Evolutionary conservation across 129 eudicot genomes (phyloP).

Genomic region (Apium graveolens): DNA sequence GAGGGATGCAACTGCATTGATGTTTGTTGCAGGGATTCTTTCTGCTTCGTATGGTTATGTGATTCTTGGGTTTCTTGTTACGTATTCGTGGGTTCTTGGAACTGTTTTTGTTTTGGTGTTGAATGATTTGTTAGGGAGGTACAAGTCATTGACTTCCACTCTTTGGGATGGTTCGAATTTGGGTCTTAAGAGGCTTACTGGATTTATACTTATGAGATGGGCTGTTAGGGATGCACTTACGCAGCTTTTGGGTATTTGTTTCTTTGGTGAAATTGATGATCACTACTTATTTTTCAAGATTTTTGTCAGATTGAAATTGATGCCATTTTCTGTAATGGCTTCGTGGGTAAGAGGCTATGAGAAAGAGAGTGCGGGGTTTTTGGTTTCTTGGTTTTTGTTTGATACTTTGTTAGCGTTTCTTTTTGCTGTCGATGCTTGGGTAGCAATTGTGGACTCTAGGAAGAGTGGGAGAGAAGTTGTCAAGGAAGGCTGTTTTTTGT

Average conservation of each 20-base stretch:
- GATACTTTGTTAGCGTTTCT: constrained; percentile 61
- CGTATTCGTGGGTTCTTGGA: constrained; percentile 82
- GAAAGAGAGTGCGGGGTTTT: constrained; percentile 59
- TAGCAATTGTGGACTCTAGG: constrained; percentile 69
- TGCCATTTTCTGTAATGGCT: constrained; percentile 78
- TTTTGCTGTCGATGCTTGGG: constrained; percentile 90
- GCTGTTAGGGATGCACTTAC: constrained; percentile 87
- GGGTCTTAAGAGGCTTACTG: constrained; percentile 70
- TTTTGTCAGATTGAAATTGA: constrained; percentile 80
- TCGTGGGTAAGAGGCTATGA: constrained; percentile 69
- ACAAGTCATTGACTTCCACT: constrained; percentile 42
- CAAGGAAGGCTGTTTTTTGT: constrained; percentile 75
- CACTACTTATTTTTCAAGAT: constrained; percentile 84
- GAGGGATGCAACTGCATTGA: constrained; percentile 58
- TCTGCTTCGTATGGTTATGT: constrained; percentile 83
- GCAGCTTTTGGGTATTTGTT: constrained; percentile 74
- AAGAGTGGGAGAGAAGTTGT: constrained; percentile 82
- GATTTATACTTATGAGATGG: constrained; percentile 84
- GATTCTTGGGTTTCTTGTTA: constrained; percentile 67
- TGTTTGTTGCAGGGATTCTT: constrained; percentile 51
- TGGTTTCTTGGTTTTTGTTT: constrained; percentile 62
- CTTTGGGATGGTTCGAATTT: constrained; percentile 77
- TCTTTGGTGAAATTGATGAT: constrained; percentile 88
- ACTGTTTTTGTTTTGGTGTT: constrained; percentile 60
- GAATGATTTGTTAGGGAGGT: constrained; percentile 57